Evolutionary conservation across 768 basidiomycete species (phyloP).

Genomic region (Sarcomyxa edulis): DNA sequence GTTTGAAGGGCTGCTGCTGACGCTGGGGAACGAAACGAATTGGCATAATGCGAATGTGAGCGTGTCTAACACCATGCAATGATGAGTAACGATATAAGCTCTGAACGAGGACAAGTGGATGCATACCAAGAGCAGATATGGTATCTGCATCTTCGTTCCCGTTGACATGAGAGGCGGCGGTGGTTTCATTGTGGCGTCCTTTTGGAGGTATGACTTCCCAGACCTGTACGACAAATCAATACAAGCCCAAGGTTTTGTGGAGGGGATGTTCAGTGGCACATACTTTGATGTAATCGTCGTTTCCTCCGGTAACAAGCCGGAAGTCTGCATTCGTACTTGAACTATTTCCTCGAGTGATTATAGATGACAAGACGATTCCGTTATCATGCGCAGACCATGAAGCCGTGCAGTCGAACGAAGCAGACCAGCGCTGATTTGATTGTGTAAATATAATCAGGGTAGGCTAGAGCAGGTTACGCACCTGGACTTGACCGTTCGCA

Average conservation of each 20-base stretch:
- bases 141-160: too few species aligned
- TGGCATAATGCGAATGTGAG: slow-evolving; percentile 77
- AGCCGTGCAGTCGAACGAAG: slow-evolving; percentile 79
- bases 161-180: slow-evolving; percentile 5
- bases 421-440: slow-evolving; percentile 63
- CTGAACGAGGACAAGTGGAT: background rate
- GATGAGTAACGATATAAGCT: background rate
- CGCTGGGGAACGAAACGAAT: slow-evolving; percentile 83
- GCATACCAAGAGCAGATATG: too few species aligned
- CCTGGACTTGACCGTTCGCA: slow-evolving; percentile 68
- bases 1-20: slow-evolving; percentile 63
- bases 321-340: slow-evolving; percentile 24
- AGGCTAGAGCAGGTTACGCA: slow-evolving; percentile 18
- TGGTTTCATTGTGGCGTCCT: slow-evolving; percentile 16
- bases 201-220: slow-evolving; percentile 45
- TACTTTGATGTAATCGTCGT: slow-evolving; percentile 83
- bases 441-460: background rate
- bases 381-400: slow-evolving; percentile 75
- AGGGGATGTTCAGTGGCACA: slow-evolving; percentile 5
- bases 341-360: slow-evolving; percentile 37
- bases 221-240: slow-evolving; percentile 27
- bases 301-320: slow-evolving; percentile 72
- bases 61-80: slow-evolving; percentile 58
- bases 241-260: background rate
- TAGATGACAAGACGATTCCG: slow-evolving; percentile 79